Evolutionary conservation across 768 basidiomycete genomes (phyloP).

Genomic region (Leccinum aurantiacum): DNA sequence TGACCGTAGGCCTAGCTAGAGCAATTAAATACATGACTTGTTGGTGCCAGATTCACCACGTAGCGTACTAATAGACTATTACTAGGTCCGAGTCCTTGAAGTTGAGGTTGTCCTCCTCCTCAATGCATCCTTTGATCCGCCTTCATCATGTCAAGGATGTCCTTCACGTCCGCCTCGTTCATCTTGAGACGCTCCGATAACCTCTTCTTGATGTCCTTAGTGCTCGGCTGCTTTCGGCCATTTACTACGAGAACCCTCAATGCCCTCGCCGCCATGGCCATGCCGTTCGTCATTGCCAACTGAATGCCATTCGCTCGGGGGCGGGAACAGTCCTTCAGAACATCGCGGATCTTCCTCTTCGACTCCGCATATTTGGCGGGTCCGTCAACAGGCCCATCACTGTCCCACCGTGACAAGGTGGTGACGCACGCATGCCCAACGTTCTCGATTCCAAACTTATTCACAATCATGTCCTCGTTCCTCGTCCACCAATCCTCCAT

Average conservation of each 20-base stretch:
- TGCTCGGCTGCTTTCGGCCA: not conserved
- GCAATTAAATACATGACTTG: not conserved
- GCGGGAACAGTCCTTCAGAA: slow-evolving; percentile 2
- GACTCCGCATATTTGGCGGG: slow-evolving; percentile 14
- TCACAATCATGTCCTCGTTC: slow-evolving; percentile 8
- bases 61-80: not conserved
- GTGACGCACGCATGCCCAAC: slow-evolving; percentile 26
- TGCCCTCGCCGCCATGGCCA: not conserved
- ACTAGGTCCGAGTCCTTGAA: not conserved
- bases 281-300: not conserved
- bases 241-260: not conserved
- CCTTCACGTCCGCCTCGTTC: not conserved
- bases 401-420: not conserved
- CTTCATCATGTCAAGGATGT: not conserved
- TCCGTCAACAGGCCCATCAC: not conserved
- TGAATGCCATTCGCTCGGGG: not conserved
- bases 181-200: not conserved
- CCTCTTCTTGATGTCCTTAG: not conserved
- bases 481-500: slow-evolving; percentile 1
- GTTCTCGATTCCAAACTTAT: slow-evolving; percentile 10
- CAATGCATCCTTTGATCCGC: not conserved
- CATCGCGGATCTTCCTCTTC: slow-evolving; percentile 7
- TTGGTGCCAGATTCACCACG: not conserved
- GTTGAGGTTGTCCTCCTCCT: not conserved
- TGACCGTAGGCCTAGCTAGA: not conserved